Evolutionary conservation across 768 basidiomycete genomes (phyloP).

Genomic region (Amyloporia xantha): DNA sequence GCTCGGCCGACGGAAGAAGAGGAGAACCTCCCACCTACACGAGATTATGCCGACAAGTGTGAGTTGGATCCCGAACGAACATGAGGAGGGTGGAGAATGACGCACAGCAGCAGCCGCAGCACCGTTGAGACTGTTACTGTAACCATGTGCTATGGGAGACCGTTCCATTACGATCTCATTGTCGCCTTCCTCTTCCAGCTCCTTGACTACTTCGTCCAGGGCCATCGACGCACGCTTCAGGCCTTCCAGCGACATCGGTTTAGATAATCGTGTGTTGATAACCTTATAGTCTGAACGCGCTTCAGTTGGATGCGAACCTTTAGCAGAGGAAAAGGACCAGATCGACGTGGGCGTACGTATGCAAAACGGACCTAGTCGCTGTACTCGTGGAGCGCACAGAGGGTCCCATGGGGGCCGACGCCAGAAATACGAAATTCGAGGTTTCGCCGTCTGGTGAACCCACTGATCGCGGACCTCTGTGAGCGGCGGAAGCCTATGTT

Average conservation of each 20-base stretch:
- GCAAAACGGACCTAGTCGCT: constrained; percentile 29
- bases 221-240: constrained; percentile 66
- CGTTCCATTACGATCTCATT: constrained; percentile 71
- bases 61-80: not conserved
- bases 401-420: too few species aligned
- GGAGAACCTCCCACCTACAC: constrained; percentile 16
- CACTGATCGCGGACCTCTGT: too few species aligned
- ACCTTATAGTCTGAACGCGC: too few species aligned
- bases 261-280: constrained; percentile 37
- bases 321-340: constrained; percentile 28
- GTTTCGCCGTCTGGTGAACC: too few species aligned
- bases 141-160: constrained; percentile 23
- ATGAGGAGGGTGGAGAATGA: constrained; percentile 3
- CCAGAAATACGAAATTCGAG: too few species aligned
- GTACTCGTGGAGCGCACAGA: constrained; percentile 26
- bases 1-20: constrained; percentile 24
- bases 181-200: constrained; percentile 54
- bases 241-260: constrained; percentile 42
- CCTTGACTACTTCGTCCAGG: constrained; percentile 67
- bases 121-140: not conserved
- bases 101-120: not conserved
- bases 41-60: not conserved
- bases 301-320: constrained; percentile 27
- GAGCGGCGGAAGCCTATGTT: too few species aligned
- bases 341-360: constrained; percentile 17